Conservation (phyloP, 1,139 yeast genomes). For the Pneumocystis oryctolagi region DNA sequence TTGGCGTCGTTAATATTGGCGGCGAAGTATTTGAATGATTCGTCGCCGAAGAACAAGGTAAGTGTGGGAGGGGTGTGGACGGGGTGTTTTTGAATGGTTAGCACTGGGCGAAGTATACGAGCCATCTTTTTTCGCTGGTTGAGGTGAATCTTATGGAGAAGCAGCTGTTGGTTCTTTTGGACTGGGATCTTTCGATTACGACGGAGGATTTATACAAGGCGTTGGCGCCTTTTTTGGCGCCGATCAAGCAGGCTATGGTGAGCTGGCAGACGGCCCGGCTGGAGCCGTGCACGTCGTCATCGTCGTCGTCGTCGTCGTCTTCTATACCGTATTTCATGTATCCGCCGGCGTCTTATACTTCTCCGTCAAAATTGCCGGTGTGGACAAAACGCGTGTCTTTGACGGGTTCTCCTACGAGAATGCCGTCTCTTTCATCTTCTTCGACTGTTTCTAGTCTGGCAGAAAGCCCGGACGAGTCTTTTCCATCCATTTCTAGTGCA, state of each 20-base stretch:
- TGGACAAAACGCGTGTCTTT: background rate
- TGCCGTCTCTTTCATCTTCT: conserved; percentile 11
- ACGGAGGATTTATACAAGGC: conserved; percentile 54
- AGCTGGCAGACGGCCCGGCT: background rate
- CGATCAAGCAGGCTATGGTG: conserved; percentile 28
- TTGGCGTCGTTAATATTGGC: conserved; percentile 75
- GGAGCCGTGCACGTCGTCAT: background rate
- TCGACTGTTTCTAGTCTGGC: conserved; percentile 7
- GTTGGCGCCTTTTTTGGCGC: conserved; percentile 59
- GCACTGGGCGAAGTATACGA: conserved; percentile 88
- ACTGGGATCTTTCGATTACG: conserved; percentile 66
- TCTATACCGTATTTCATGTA: background rate
- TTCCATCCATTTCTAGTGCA: background rate
- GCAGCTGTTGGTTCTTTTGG: conserved; percentile 63
- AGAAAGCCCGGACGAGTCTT: conserved; percentile 5
- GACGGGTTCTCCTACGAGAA: conserved; percentile 4
- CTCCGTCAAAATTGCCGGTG: background rate
- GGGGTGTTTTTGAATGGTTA: background rate
- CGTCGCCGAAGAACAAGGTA: conserved; percentile 70
- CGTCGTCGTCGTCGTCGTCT: background rate
- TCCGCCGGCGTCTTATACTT: background rate
- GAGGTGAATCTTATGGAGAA: conserved; percentile 88
- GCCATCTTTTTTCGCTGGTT: conserved; percentile 55
- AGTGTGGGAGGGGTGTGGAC: background rate
- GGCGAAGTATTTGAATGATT: conserved; percentile 82